Evolutionary conservation across 768 basidiomycete species (phyloP), one percentile per base, ranked within the genome.

Genomic region (Kwoniella pini): DNA sequence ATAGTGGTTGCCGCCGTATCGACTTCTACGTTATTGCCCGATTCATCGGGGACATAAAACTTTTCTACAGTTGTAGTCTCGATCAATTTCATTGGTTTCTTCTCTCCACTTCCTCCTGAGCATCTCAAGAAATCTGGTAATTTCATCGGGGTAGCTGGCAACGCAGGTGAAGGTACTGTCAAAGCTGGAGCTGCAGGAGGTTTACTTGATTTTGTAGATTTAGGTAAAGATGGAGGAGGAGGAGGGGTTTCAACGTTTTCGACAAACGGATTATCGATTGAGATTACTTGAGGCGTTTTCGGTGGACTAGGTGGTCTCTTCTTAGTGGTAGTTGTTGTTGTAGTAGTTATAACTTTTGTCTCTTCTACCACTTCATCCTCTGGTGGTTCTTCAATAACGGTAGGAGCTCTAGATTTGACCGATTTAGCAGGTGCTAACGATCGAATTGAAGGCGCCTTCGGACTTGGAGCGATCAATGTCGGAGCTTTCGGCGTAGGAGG

Each of bases 271-370:
- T 28, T 28, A 50, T 45, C 40, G 28, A 58, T 42, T 2, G 57
- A 36, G 17, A 57, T 42, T 3, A 62, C 54, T 51, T 58, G 27
- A 27, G 54, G 63, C 19, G 38, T 53, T 9, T 38, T 53, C 1
- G 64, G 64, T 28, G 59, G 28, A 4, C 53, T 22, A 9, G 59
- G 53, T n/a, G 52, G 54, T 21, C 59, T 49, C 28, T 62, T 62
- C 43, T 48, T 54, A 9, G 50, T 58, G 9, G 56, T 57, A 3
- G 58, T 58, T 9, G 56, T 57, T 0, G 65, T 67, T 22, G 65
- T 67, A 1, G 64, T 66, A 19, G 65, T 67, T 15, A 60, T 38
- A 1, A 67, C 65, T 40, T 67, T 67, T 7, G 65, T 67, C 21
- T 57, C 65, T 39, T 62, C 60, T 11, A 58, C 56, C 11, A 62